Conservation (phyloP, 331 rosid genomes). For the Erythrophleum ivorense region DNA sequence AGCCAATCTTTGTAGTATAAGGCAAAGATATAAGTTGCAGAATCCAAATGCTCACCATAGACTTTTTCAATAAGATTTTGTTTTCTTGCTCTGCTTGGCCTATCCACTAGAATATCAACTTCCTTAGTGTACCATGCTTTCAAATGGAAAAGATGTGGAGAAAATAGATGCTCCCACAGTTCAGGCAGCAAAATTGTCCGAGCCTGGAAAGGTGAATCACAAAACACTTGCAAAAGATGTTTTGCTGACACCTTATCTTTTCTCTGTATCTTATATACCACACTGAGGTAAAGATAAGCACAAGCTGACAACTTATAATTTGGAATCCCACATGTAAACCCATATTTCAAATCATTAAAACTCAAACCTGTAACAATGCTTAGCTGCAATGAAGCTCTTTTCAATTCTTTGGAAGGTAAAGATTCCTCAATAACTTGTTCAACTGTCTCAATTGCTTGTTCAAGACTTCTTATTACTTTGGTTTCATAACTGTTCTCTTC, state of each 20-base stretch:
- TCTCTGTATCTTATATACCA: slow-evolving; percentile 61
- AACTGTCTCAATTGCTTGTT: slow-evolving; percentile 71
- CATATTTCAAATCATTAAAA: slow-evolving; percentile 57
- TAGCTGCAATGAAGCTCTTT: slow-evolving; percentile 65
- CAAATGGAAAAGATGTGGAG: slow-evolving; percentile 70
- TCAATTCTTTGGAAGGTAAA: slow-evolving; percentile 52
- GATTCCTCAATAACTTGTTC: slow-evolving; percentile 58
- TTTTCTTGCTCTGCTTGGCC: slow-evolving; percentile 54
- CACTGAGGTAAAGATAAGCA: slow-evolving; percentile 90
- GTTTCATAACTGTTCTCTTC: slow-evolving; percentile 48
- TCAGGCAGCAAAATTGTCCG: slow-evolving; percentile 69
- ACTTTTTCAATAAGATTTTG: slow-evolving; percentile 57
- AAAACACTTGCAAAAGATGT: slow-evolving; percentile 86
- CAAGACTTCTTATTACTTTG: slow-evolving; percentile 63
- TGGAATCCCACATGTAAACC: slow-evolving; percentile 59
- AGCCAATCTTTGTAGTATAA: slow-evolving; percentile 89
- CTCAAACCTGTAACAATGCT: slow-evolving; percentile 69
- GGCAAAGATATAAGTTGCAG: slow-evolving; percentile 66
- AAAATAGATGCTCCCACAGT: slow-evolving; percentile 77
- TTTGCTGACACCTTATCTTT: slow-evolving; percentile 75
- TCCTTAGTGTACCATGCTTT: slow-evolving; percentile 67
- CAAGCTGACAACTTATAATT: slow-evolving; percentile 75
- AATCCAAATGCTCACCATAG: slow-evolving; percentile 71
- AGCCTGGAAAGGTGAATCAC: slow-evolving; percentile 70
- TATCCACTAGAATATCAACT: slow-evolving; percentile 51